Evolutionary conservation across 169 alveolate genomes (phyloP).

Genomic region (Plasmodium fragile): DNA sequence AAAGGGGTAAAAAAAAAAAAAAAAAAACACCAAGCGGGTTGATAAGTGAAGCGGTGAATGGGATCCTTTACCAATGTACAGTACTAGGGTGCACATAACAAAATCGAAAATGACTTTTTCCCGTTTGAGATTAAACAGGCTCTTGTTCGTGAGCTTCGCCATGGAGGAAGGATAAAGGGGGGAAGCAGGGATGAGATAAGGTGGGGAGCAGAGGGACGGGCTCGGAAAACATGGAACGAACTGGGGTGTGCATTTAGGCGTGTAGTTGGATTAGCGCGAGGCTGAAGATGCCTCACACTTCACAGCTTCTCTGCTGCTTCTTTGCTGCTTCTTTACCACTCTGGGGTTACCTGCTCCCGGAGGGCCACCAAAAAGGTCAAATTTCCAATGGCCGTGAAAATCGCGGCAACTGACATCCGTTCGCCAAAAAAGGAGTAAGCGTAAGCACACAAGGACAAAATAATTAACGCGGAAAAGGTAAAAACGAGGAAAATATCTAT

Average conservation of each 20-base stretch:
- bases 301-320: background rate
- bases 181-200: background rate
- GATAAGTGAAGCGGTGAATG: background rate
- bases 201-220: background rate
- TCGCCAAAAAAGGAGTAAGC: slow-evolving; percentile 20
- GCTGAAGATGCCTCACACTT: background rate
- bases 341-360: slow-evolving; percentile 61
- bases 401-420: slow-evolving; percentile 39
- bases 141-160: slow-evolving; percentile 35
- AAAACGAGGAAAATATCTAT: slow-evolving; percentile 34
- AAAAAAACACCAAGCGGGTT: background rate
- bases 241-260: background rate
- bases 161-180: background rate
- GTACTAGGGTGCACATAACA: slow-evolving; percentile 47
- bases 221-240: background rate
- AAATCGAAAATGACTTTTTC: slow-evolving; percentile 74
- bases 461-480: slow-evolving; percentile 25
- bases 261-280: background rate
- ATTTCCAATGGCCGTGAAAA: slow-evolving; percentile 66
- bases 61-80: slow-evolving; percentile 57
- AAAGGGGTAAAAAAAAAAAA: background rate
- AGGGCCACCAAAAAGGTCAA: slow-evolving; percentile 47
- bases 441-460: slow-evolving; percentile 36
- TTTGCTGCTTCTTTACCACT: background rate
- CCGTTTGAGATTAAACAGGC: slow-evolving; percentile 36